These are phyloP conservation scores for Themeda triandra DNA, from an alignment of 176 grass and related monocot genomes.

Conservation along the genomic window DNA sequence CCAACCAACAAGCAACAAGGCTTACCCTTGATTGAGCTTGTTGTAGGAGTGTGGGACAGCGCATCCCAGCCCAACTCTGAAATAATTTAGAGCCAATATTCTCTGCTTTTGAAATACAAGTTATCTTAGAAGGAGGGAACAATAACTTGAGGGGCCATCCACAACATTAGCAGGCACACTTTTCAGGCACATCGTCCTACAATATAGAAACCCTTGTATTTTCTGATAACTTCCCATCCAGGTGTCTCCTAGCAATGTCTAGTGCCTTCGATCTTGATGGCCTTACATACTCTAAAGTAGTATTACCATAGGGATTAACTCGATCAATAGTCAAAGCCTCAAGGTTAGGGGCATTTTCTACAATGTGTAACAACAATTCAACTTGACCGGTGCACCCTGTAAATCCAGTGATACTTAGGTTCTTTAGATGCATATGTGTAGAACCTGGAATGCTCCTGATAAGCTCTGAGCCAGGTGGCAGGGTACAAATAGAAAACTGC, in stretches of 20 bases:
- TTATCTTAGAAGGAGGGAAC: too few relatives aligned
- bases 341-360: constrained; percentile 7
- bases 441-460: background rate
- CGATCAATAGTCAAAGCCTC: background rate
- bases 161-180: background rate
- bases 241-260: background rate
- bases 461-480: background rate
- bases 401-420: constrained; percentile 6
- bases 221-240: background rate
- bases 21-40: too few relatives aligned
- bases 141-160: background rate
- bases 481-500: background rate
- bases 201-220: background rate
- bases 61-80: too few relatives aligned
- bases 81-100: too few relatives aligned
- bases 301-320: background rate
- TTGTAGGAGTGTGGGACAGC: too few relatives aligned
- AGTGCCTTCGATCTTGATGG: background rate
- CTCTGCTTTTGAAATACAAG: too few relatives aligned
- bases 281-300: background rate
- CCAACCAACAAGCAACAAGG: too few relatives aligned
- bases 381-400: background rate
- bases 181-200: background rate
- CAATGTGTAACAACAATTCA: constrained; percentile 14
- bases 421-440: constrained; percentile 3